These are phyloP conservation scores for Litchi chinensis DNA, from an alignment of 345 rosid species.

Conservation along the genomic window DNA sequence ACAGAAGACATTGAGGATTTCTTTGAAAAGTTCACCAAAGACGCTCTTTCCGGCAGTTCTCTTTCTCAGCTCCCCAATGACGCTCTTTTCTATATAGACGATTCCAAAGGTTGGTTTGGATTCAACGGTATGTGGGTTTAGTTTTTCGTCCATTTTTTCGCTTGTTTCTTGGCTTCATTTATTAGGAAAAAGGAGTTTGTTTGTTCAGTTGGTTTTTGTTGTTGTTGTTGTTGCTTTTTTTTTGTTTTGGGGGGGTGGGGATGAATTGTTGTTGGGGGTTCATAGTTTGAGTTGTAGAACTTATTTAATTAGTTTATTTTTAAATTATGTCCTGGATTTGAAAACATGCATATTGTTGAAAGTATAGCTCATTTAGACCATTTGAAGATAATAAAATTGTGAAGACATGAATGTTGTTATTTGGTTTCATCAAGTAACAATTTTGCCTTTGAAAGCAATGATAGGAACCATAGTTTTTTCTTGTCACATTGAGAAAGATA, in stretches of 20 bases:
- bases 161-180: not conserved
- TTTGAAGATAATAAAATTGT: not conserved
- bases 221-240: too few relatives aligned
- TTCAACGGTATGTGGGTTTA: not conserved
- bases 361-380: too few relatives aligned
- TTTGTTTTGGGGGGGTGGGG: too few relatives aligned
- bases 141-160: not conserved
- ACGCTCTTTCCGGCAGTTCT: slow-evolving; percentile 85
- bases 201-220: too few relatives aligned
- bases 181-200: not conserved
- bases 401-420: not conserved
- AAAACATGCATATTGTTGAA: not conserved
- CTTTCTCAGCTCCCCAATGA: slow-evolving; percentile 66
- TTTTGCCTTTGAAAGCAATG: not conserved
- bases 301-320: not conserved
- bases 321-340: not conserved
- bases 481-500: not conserved
- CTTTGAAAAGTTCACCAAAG: slow-evolving; percentile 75
- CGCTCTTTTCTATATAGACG: slow-evolving; percentile 74
- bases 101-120: slow-evolving; percentile 53
- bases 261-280: not conserved
- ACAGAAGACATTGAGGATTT: slow-evolving; percentile 74
- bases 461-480: too few relatives aligned
- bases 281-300: not conserved
- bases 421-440: not conserved